These are phyloP conservation scores for Penicillium cosmopolitanum DNA, from an alignment of 495 filamentous ascomycete species.

Conservation along the genomic window DNA sequence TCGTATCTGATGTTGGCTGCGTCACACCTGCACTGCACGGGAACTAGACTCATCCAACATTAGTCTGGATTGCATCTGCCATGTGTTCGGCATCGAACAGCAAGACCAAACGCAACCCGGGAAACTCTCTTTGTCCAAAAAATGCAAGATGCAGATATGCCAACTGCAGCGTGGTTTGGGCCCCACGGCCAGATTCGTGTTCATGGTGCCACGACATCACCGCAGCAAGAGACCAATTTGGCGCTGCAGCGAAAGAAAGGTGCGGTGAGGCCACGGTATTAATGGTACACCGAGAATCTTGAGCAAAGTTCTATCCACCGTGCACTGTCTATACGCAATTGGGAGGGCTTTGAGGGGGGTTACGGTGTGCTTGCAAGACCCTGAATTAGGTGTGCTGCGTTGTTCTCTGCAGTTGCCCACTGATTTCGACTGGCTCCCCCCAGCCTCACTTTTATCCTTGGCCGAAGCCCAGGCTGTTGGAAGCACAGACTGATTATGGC, in stretches of 20 bases:
- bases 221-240: slow-evolving; percentile 34
- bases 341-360: neutral
- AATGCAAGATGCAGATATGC: slow-evolving; percentile 25
- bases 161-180: slow-evolving; percentile 26
- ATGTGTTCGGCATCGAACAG: slow-evolving; percentile 23
- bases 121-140: slow-evolving; percentile 16
- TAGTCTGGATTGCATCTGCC: slow-evolving; percentile 15
- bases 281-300: neutral
- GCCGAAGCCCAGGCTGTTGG: slow-evolving; percentile 9
- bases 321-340: neutral
- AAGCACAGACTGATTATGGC: neutral
- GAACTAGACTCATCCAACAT: slow-evolving; percentile 1
- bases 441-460: slow-evolving; percentile 34
- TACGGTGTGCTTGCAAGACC: neutral
- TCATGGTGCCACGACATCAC: slow-evolving; percentile 49
- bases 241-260: slow-evolving; percentile 23
- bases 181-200: slow-evolving; percentile 20
- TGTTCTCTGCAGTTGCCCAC: slow-evolving; percentile 3
- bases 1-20: slow-evolving; percentile 1
- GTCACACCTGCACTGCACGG: neutral
- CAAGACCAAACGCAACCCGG: neutral
- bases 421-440: slow-evolving; percentile 2
- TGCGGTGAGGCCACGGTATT: slow-evolving; percentile 17
- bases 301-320: neutral
- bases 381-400: slow-evolving; percentile 4